Evolutionary conservation across 139 green algal species (phyloP).

Genomic region (Chlamydomonas incerta): DNA sequence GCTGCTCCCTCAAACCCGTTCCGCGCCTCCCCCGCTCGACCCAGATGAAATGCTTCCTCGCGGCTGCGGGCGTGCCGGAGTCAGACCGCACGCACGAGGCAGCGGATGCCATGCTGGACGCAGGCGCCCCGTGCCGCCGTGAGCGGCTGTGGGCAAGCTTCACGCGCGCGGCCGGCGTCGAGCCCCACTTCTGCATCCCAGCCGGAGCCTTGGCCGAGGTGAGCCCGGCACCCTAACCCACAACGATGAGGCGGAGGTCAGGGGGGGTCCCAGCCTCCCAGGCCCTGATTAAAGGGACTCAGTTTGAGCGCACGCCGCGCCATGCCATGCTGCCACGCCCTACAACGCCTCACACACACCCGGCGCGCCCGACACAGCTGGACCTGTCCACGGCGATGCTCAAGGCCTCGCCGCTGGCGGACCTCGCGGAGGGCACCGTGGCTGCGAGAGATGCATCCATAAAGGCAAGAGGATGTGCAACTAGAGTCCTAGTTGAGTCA

Average conservation of each 20-base stretch:
- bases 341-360: neutral
- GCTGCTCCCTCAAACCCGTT: neutral
- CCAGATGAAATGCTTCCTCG: conserved; percentile 38
- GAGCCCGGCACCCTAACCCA: neutral
- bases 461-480: neutral
- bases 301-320: too few species aligned
- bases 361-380: neutral
- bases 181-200: conserved; percentile 2
- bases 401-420: neutral
- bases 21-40: neutral
- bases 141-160: conserved; percentile 23
- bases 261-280: too few species aligned
- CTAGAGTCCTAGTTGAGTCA: neutral
- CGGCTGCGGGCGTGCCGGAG: neutral
- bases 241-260: too few species aligned
- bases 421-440: neutral
- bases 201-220: conserved; percentile 11
- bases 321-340: neutral
- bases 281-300: neutral
- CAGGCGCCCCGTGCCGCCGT: neutral
- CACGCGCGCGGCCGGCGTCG: neutral
- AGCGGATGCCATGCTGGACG: conserved; percentile 2
- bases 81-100: neutral
- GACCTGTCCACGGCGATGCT: conserved; percentile 8
- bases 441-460: neutral